phyloP scores from a whole-genome alignment of 75 land plant genomes.

The Pinus albicaulis region DNA sequence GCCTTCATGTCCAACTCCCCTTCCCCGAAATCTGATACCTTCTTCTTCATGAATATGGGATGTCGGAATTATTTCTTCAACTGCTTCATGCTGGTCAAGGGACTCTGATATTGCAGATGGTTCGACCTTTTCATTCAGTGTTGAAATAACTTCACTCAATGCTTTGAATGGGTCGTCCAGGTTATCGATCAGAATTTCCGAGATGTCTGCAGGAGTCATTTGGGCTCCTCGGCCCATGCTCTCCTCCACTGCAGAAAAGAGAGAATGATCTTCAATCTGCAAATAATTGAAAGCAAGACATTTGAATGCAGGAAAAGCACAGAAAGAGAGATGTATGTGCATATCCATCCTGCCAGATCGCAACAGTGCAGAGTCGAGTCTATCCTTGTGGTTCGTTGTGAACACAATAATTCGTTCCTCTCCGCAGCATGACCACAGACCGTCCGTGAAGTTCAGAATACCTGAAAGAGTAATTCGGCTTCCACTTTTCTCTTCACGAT shows the following conservation, averaged over 20 bases:
- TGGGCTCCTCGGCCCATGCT: slow-evolving; percentile 33
- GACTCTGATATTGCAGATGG: too few species aligned
- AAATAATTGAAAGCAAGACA: slow-evolving; percentile 63
- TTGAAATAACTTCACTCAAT: too few species aligned
- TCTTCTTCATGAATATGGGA: too few species aligned
- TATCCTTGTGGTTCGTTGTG: slow-evolving; percentile 73
- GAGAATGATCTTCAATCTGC: slow-evolving; percentile 27
- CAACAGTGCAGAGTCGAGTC: slow-evolving; percentile 72
- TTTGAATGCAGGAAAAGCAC: slow-evolving; percentile 53
- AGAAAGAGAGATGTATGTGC: slow-evolving; percentile 71
- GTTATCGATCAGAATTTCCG: slow-evolving; percentile 36
- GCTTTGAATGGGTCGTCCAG: too few species aligned
- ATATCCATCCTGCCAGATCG: slow-evolving; percentile 78
- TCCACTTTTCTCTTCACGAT: slow-evolving; percentile 19
- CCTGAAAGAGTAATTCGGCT: slow-evolving; percentile 57
- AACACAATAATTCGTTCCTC: slow-evolving; percentile 66
- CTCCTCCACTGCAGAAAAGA: slow-evolving; percentile 34
- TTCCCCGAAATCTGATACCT: too few species aligned
- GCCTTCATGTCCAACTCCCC: too few species aligned
- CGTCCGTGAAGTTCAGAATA: slow-evolving; percentile 77
- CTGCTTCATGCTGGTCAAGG: too few species aligned
- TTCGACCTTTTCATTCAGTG: too few species aligned
- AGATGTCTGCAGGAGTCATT: slow-evolving; percentile 67
- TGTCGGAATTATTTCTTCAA: too few species aligned
- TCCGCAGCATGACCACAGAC: slow-evolving; percentile 80